Base-by-base conservation (phyloP, 1,284 basidiomycete species). In the Boletus subluridellus region DNA sequence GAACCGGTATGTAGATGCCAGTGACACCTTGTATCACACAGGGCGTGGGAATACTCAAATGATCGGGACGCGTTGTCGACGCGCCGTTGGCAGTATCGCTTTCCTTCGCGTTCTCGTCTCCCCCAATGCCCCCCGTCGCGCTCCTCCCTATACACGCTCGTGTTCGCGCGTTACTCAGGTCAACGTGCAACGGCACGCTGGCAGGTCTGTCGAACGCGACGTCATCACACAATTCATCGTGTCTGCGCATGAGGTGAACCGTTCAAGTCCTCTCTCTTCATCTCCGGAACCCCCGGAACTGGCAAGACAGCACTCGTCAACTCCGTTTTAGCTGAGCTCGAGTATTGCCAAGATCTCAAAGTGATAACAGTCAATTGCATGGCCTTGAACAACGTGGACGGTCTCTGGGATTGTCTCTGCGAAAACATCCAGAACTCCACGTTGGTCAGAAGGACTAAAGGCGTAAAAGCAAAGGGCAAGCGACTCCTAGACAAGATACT, bases 241-340 rank as follows among this genome's bases (percentile, higher is more conserved):
- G 28, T 68, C 67, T 9, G 59, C 67, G 24, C 35, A 41, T 1
- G 52, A 50, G 11, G 63, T 32, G 50, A 42, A 37, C 65, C 67
- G n/a, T 60, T 67, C 37, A 68, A 69, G 52, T 62, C 73, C 17
- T 78, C 80, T 34, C 76, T 92, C 54, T 92, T 90, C 69, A 84
- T 92, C 53, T 92, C 90, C 17, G 90, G 90, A 34, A 80, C 87
- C 1, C 90, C 90, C 15, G 90, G 90, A 1, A 89, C 89, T 6
- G 90, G 90, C 32, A 92, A 92, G 75, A 92, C 90, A 1, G 90
- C 90, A 0, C 76, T 92, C 10, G 83, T 92, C 37, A 89, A 87
- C 66, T 76, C 82, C 5, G 74, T 90, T 49, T 69, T 92, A 30
- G 59, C 78, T 38, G 71, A 74, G 4, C 60, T 80, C 26, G 70